A percentile compares a stretch with the other conserved stretches of the same genome.
phyloP scores from a whole-genome alignment of 495 filamentous ascomycete species.

The Xanthoparmelia taractica region DNA sequence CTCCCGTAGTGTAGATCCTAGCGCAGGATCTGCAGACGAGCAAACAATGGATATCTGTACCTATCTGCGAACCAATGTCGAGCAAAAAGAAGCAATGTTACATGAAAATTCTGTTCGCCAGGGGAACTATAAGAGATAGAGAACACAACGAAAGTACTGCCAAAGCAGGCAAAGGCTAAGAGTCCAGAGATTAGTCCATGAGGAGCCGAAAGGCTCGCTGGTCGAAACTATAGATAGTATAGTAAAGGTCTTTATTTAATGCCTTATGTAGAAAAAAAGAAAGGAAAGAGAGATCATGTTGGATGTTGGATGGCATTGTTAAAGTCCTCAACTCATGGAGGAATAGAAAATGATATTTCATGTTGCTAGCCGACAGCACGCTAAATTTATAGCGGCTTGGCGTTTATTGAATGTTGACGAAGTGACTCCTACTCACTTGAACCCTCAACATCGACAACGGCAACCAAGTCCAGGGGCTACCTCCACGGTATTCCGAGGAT shows the following conservation, averaged over 20 bases:
- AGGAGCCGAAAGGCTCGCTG: no score
- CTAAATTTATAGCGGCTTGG: slow-evolving; percentile 8
- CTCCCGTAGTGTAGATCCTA: not conserved
- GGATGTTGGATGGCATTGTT: no score
- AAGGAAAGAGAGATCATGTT: no score
- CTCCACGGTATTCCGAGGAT: not conserved
- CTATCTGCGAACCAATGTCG: not conserved
- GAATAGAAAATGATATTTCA: not conserved
- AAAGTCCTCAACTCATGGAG: no score
- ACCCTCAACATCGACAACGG: slow-evolving; percentile 2
- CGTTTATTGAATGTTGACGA: slow-evolving; percentile 13
- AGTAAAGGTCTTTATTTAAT: no score
- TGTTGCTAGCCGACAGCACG: slow-evolving; percentile 6
- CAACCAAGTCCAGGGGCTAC: slow-evolving; percentile 5
- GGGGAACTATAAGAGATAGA: no score
- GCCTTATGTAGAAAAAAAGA: no score
- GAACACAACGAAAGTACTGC: no score
- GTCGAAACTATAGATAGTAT: no score
- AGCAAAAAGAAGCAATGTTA: not conserved
- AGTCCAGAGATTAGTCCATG: no score
- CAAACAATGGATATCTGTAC: not conserved
- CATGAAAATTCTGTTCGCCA: no score
- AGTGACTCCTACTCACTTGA: slow-evolving; percentile 4
- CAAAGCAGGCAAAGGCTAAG: no score
- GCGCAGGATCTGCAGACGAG: not conserved